A percentile compares a stretch with the other conserved stretches of the same genome.
phyloP scores from a whole-genome alignment of 2,329 filamentous ascomycete genomes.

The Graphilbum fragrans region DNA sequence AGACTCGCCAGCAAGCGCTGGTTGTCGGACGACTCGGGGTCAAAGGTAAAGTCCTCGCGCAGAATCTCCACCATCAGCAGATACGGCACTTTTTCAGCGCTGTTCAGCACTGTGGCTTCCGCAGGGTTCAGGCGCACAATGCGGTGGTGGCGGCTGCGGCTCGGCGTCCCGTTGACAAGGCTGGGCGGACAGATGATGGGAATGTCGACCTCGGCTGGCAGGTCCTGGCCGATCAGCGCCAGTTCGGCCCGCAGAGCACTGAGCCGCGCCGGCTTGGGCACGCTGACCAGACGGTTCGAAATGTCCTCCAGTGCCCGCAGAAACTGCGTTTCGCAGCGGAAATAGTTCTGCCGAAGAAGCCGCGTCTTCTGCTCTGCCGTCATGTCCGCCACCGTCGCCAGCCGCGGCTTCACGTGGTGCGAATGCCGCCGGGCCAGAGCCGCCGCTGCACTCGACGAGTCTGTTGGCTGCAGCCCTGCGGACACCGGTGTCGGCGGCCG shows the following conservation, averaged over 20 bases:
- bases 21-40: slow-evolving; percentile 63
- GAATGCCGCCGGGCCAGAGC: slow-evolving; percentile 32
- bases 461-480: slow-evolving; percentile 33
- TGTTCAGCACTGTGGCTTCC: slow-evolving; percentile 75
- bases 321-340: slow-evolving; percentile 70
- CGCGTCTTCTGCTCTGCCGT: slow-evolving; percentile 56
- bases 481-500: slow-evolving; percentile 47
- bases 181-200: slow-evolving; percentile 70
- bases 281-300: slow-evolving; percentile 70
- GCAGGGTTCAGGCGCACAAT: slow-evolving; percentile 76
- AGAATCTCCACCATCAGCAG: slow-evolving; percentile 75
- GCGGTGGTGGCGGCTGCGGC: slow-evolving; percentile 66
- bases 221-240: slow-evolving; percentile 66
- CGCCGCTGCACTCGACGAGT: slow-evolving; percentile 18
- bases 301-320: slow-evolving; percentile 71
- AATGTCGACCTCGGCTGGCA: slow-evolving; percentile 75
- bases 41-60: slow-evolving; percentile 71
- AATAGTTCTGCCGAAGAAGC: slow-evolving; percentile 68
- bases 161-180: slow-evolving; percentile 58
- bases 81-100: slow-evolving; percentile 76
- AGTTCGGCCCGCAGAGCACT: slow-evolving; percentile 73
- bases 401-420: slow-evolving; percentile 47
- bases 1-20: slow-evolving; percentile 48
- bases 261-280: slow-evolving; percentile 69
- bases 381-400: slow-evolving; percentile 48